Conservation (phyloP, 352 stramenopile species). For the Lagenidium sp. region DNA sequence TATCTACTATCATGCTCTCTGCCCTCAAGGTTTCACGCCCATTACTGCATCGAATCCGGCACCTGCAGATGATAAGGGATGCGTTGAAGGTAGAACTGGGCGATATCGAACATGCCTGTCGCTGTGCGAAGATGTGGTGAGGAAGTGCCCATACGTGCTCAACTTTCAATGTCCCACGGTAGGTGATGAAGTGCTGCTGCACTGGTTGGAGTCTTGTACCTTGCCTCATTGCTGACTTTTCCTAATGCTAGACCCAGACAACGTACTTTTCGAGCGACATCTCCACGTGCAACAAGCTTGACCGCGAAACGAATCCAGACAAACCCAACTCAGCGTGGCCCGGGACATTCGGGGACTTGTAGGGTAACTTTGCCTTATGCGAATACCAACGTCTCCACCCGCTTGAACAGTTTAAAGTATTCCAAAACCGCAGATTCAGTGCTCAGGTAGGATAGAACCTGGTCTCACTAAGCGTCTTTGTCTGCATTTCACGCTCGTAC, state of each 20-base stretch:
- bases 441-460: no score
- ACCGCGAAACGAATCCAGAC: conserved; percentile 59
- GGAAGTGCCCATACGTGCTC: conserved; percentile 80
- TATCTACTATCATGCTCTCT: conserved; percentile 11
- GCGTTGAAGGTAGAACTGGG: conserved; percentile 31
- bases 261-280: conserved; percentile 69
- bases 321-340: conserved; percentile 57
- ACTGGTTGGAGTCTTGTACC: not conserved
- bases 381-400: no score
- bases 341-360: conserved; percentile 58
- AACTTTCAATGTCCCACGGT: conserved; percentile 78
- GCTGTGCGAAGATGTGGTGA: conserved; percentile 78
- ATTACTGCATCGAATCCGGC: conserved; percentile 5
- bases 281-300: conserved; percentile 64
- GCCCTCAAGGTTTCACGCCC: conserved; percentile 7
- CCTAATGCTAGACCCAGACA: conserved; percentile 61
- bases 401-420: not conserved
- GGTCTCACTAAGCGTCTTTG: no score
- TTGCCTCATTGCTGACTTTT: no score
- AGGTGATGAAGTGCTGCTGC: conserved; percentile 1
- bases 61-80: conserved; percentile 5
- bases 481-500: conserved; percentile 47
- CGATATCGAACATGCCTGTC: conserved; percentile 64
- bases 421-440: no score
- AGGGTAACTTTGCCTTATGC: conserved; percentile 9